phyloP scores from a whole-genome alignment of 1,284 basidiomycete genomes.

The Sanghuangporus sanghuang region DNA sequence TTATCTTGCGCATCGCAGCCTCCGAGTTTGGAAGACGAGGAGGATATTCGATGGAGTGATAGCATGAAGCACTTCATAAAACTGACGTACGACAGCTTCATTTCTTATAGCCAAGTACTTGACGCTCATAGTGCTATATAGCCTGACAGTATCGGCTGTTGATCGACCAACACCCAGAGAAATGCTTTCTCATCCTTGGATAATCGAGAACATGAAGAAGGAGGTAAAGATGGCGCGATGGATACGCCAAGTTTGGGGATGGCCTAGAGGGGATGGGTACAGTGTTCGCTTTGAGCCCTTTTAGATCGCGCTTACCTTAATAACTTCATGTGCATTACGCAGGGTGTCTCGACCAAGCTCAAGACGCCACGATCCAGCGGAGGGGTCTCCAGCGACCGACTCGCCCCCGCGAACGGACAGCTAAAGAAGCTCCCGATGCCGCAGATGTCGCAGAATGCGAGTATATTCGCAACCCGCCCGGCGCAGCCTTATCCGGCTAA shows the following conservation, averaged over 20 bases:
- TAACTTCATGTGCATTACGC: not conserved
- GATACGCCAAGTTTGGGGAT: conserved; percentile 88
- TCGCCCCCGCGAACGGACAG: conserved; percentile 17
- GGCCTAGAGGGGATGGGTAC: conserved; percentile 38
- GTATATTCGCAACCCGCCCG: conserved; percentile 2
- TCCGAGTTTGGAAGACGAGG: conserved; percentile 73
- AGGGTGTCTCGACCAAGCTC: conserved; percentile 16
- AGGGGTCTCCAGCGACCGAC: conserved; percentile 17
- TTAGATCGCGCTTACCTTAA: conserved; percentile 14
- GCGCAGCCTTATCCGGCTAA: not conserved
- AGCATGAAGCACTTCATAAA: conserved; percentile 93
- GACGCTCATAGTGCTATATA: conserved; percentile 26
- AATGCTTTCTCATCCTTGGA: conserved; percentile 87
- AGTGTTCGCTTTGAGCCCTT: conserved; percentile 16
- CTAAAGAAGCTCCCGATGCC: conserved; percentile 1
- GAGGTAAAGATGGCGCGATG: conserved; percentile 88
- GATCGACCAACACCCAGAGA: conserved; percentile 81
- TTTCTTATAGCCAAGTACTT: conserved; percentile 7
- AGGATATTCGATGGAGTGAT: conserved; percentile 71
- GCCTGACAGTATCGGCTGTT: conserved; percentile 52
- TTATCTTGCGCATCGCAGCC: conserved; percentile 45
- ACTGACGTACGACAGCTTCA: conserved; percentile 60
- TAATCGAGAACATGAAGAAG: conserved; percentile 71
- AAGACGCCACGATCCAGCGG: conserved; percentile 15
- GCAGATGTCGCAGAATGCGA: not conserved